Evolutionary conservation across 192 early-diverging fungal species (phyloP).

Genomic region (Podila verticillata): DNA sequence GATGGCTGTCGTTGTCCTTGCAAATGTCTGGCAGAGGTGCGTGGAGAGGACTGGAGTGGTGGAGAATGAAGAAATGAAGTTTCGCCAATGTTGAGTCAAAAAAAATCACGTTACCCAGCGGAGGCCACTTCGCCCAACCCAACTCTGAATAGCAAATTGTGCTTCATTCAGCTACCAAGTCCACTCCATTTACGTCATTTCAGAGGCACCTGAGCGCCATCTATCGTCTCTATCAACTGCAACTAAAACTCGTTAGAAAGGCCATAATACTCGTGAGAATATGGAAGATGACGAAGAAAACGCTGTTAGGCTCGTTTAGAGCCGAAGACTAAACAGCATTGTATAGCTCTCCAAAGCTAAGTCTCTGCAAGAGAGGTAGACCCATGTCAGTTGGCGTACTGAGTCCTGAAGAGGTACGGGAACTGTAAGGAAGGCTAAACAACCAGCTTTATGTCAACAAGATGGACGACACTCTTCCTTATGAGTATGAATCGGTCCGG

Average conservation of each 20-base stretch:
- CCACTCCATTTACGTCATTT: too few species aligned
- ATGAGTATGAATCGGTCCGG: too few species aligned
- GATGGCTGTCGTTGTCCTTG: neutral
- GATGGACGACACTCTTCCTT: too few species aligned
- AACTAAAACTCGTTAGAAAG: slow-evolving; percentile 64
- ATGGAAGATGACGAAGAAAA: slow-evolving; percentile 58
- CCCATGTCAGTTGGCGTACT: slow-evolving; percentile 12
- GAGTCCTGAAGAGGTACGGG: slow-evolving; percentile 12
- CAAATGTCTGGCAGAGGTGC: neutral
- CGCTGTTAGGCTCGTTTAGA: slow-evolving; percentile 65
- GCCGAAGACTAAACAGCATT: slow-evolving; percentile 59
- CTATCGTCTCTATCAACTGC: too few species aligned
- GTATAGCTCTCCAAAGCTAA: too few species aligned
- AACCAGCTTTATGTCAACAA: neutral
- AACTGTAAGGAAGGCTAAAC: neutral
- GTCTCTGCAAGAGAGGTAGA: slow-evolving; percentile 35
- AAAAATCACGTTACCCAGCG: too few species aligned
- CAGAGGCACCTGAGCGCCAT: too few species aligned
- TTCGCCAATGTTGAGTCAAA: too few species aligned
- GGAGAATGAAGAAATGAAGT: too few species aligned
- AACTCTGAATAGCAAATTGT: neutral
- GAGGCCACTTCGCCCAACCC: neutral
- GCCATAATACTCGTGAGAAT: slow-evolving; percentile 52
- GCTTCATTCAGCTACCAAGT: neutral
- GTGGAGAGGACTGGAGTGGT: neutral